Evolutionary conservation across 2,329 filamentous ascomycete genomes (phyloP).

Genomic region (Microdochium bolleyi): DNA sequence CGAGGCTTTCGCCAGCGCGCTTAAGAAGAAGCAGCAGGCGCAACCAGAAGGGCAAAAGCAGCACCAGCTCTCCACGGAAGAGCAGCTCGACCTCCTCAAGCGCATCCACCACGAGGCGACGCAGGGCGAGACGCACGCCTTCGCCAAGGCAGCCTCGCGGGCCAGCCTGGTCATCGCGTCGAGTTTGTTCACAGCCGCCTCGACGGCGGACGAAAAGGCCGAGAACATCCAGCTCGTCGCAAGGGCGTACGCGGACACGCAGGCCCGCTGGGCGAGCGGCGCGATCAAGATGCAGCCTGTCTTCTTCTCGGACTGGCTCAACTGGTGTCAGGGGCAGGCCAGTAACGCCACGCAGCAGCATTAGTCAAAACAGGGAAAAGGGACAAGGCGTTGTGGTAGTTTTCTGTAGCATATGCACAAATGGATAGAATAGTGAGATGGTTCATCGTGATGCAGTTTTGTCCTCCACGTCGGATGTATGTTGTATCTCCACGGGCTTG

Average conservation of each 20-base stretch:
- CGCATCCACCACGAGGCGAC: conserved; percentile 62
- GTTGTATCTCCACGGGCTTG: too few relatives aligned
- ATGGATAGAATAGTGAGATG: too few relatives aligned
- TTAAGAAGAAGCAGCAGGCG: conserved; percentile 49
- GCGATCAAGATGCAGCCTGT: conserved; percentile 52
- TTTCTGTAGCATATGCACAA: too few relatives aligned
- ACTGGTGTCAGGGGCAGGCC: conserved; percentile 56
- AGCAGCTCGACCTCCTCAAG: conserved; percentile 49
- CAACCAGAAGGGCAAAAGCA: conserved; percentile 28
- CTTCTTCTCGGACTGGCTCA: conserved; percentile 67
- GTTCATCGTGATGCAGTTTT: too few relatives aligned
- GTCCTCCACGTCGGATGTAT: too few relatives aligned
- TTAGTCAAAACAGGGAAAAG: too few relatives aligned
- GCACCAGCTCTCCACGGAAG: neutral
- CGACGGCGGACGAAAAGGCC: conserved; percentile 8
- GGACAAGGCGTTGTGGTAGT: too few relatives aligned
- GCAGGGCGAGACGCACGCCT: conserved; percentile 57
- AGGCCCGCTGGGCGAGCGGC: conserved; percentile 50
- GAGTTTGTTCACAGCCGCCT: conserved; percentile 38
- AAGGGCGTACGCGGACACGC: conserved; percentile 55
- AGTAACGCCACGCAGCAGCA: conserved; percentile 7
- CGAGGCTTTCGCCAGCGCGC: conserved; percentile 59
- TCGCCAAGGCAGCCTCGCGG: conserved; percentile 67
- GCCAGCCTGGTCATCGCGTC: conserved; percentile 62
- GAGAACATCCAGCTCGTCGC: conserved; percentile 51